Evolutionary conservation across 768 basidiomycete genomes (phyloP).

Genomic region (Ramaria sp.): DNA sequence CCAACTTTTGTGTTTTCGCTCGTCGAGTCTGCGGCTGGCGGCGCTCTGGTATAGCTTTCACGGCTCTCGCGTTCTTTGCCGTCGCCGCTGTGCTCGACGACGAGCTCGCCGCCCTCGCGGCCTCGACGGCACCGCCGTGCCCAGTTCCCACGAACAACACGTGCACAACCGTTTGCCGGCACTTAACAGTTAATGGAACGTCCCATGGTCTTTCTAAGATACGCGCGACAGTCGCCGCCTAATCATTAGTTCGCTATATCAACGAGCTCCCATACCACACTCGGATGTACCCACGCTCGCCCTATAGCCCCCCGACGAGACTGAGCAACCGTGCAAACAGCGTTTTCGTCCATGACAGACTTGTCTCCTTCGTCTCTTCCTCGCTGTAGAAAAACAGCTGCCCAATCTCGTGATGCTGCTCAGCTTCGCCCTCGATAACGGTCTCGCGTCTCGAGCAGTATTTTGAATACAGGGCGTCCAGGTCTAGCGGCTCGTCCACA

Average conservation of each 20-base stretch:
- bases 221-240: neutral
- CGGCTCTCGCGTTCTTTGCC: too few relatives aligned
- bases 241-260: neutral
- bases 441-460: slow-evolving; percentile 19
- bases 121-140: neutral
- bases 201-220: neutral
- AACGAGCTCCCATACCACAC: neutral
- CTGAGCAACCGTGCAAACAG: neutral
- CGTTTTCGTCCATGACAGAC: neutral
- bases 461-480: slow-evolving; percentile 25
- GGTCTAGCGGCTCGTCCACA: slow-evolving; percentile 26
- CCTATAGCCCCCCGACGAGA: neutral
- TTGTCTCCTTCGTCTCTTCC: neutral
- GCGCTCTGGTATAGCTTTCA: too few relatives aligned
- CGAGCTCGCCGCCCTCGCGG: too few relatives aligned
- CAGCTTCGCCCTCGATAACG: neutral
- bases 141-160: slow-evolving; percentile 5
- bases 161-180: too few relatives aligned
- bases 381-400: neutral
- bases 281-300: neutral
- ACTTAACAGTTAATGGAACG: too few relatives aligned
- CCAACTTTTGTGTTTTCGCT: neutral
- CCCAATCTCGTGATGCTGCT: neutral
- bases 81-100: too few relatives aligned
- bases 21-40: too few relatives aligned